Evolutionary conservation across 768 basidiomycete genomes (phyloP), one percentile per base, ranked within the genome.

Genomic region (Pleurotus tuoliensis): DNA sequence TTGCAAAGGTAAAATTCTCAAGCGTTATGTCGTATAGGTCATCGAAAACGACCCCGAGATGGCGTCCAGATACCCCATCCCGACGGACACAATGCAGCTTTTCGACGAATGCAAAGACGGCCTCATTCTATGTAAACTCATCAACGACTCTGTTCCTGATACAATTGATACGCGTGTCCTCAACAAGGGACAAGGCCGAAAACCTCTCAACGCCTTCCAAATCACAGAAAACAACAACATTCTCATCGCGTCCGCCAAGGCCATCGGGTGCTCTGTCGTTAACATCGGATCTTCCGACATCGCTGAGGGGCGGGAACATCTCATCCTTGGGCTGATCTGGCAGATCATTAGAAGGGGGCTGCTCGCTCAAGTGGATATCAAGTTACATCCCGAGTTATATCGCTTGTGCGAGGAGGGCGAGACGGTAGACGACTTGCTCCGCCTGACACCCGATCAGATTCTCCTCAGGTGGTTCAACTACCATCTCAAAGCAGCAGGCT

Each of bases 141-240:
- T 98, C 81, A 96, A 99, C 72, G 96, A 99, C 75, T 96, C 97
- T 44, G 97, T 99, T 3, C 96, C 97, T 9, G 96, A 98, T 72
- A 99, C 97, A 5, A 99, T 99, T 75, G 96, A 98, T 74, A 90
- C 86, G 59, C 96, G 97, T 80, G 97, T 99, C 5, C 80, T 99
- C 63, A 98, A 99, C 79, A 96, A 90, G 70, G 84, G 94, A 0
- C 79, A 80, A 3, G 62, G 81, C 2, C 82, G 84, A 39, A 96
- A 94, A 73, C 83, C 90, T 0, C 80, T 99, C 47, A 99, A 99
- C 67, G 92, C 93, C 0, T 99, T 99, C 83, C 94, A 99, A 66
- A 98, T 98, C 65, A 98, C 97, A 0, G 97, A 99, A 71, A 98
- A 98, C 78, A 98, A 99, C 80, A 99, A 98, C 73, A 97, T 99